Conservation (phyloP, 306 rosid genomes). For the Quercus suber region DNA sequence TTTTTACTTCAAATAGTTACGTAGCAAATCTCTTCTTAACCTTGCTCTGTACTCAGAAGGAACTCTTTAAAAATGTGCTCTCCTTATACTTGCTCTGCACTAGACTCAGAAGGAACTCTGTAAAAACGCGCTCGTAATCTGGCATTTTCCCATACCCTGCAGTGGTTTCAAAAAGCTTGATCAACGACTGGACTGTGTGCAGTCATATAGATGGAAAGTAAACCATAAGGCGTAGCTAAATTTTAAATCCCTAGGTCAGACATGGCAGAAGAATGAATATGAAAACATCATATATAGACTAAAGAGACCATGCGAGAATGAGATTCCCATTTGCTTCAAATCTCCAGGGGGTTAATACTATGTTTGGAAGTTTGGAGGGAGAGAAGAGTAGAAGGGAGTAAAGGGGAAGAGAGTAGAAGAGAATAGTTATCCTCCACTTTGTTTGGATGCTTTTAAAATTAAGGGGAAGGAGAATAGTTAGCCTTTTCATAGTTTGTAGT, state of each 20-base stretch:
- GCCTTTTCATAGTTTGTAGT: too few species aligned
- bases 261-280: neutral
- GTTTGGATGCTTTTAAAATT: too few species aligned
- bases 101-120: constrained; percentile 49
- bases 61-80: constrained; percentile 49
- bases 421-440: too few species aligned
- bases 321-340: neutral
- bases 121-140: constrained; percentile 44
- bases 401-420: too few species aligned
- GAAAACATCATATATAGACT: neutral
- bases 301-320: neutral
- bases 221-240: neutral
- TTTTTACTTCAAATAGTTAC: constrained; percentile 1
- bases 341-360: neutral
- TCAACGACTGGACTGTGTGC: neutral
- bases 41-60: constrained; percentile 46
- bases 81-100: constrained; percentile 36
- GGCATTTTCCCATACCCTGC: constrained; percentile 57
- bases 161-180: neutral
- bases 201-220: neutral
- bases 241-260: too few species aligned
- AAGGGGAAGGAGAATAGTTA: too few species aligned
- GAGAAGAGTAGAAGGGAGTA: too few species aligned
- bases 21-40: constrained; percentile 32
- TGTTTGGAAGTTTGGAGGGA: too few species aligned